Conservation (phyloP, 768 basidiomycete genomes). For the Russula sp. region DNA sequence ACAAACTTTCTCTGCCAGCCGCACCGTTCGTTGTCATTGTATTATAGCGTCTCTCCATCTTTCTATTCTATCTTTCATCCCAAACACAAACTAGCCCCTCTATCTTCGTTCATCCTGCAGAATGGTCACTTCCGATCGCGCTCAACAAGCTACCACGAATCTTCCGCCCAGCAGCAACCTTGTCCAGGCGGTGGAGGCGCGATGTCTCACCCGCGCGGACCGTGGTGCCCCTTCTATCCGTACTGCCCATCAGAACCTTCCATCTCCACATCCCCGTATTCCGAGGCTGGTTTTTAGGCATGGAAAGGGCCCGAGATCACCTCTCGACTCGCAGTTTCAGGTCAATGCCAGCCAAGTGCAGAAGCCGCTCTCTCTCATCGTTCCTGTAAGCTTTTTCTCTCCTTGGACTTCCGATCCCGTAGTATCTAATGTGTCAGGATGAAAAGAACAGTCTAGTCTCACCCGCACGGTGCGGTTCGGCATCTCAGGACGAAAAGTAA, state of each 20-base stretch:
- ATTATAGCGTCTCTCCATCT: neutral
- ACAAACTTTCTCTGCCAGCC: neutral
- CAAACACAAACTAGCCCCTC: conserved; percentile 1
- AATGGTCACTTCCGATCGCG: conserved; percentile 3
- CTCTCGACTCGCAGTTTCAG: conserved; percentile 10
- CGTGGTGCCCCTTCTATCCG: neutral
- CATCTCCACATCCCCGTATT: conserved; percentile 8
- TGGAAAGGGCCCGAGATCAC: neutral
- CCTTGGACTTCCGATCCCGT: neutral
- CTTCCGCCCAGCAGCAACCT: neutral
- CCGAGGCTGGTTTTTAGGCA: neutral
- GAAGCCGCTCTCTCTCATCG: conserved; percentile 5
- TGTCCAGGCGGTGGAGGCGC: neutral
- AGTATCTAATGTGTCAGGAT: neutral
- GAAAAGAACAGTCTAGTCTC: neutral
- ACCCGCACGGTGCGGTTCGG: neutral
- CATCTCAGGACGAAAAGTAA: neutral
- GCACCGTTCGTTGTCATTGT: neutral
- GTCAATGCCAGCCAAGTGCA: conserved; percentile 15
- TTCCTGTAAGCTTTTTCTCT: neutral
- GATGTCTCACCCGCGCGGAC: neutral
- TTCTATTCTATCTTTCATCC: neutral
- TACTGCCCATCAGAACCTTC: neutral
- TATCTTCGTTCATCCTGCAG: neutral
- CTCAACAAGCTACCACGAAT: neutral